phyloP scores from a whole-genome alignment of 2,329 filamentous ascomycete genomes.

The Penicillium expansum region DNA sequence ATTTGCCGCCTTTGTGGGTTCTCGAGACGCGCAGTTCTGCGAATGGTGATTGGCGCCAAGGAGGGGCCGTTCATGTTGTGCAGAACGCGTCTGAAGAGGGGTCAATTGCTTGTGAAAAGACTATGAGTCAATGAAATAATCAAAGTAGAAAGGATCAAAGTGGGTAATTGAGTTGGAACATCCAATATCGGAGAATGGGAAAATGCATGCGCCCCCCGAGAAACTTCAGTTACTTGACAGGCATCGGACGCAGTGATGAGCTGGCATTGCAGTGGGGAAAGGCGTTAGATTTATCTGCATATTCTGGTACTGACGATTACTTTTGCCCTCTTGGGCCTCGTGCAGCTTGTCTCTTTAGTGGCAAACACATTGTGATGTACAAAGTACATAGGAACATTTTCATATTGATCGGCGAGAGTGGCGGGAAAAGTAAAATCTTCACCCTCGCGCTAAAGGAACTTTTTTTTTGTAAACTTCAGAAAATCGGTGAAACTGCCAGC shows the following conservation, averaged over 20 bases:
- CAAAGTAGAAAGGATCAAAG: background rate
- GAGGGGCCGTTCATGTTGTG: constrained; percentile 27
- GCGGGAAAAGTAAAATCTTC: background rate
- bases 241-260: constrained; percentile 70
- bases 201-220: background rate
- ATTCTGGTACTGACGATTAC: constrained; percentile 8
- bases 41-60: constrained; percentile 25
- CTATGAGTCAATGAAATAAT: constrained; percentile 3
- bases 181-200: constrained; percentile 3
- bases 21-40: constrained; percentile 26
- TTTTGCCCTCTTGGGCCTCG: constrained; percentile 21
- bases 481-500: background rate
- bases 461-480: background rate
- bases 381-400: background rate
- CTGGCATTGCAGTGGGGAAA: constrained; percentile 58
- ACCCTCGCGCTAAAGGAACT: background rate
- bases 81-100: constrained; percentile 23
- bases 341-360: constrained; percentile 14
- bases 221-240: constrained; percentile 27
- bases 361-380: constrained; percentile 5
- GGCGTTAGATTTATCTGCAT: constrained; percentile 15
- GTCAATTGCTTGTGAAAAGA: background rate
- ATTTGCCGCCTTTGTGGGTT: constrained; percentile 17
- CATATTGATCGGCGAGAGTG: constrained; percentile 3
- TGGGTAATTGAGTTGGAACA: constrained; percentile 8